These are phyloP conservation scores for Leersia perrieri DNA, from an alignment of 176 grass and related monocot species.

Conservation along the genomic window DNA sequence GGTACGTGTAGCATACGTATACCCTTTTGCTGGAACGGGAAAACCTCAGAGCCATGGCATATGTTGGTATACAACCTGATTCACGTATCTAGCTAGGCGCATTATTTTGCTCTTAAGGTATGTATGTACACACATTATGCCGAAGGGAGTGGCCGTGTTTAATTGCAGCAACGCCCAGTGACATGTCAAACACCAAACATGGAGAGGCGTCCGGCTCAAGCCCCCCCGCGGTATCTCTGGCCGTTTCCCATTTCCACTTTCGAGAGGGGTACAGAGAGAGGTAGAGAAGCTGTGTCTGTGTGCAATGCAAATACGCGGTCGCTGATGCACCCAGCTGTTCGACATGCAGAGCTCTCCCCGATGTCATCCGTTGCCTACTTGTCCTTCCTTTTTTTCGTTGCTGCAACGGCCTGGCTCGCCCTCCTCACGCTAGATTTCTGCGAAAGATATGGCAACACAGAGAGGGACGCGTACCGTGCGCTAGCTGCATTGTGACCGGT, in stretches of 20 bases:
- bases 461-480: not conserved
- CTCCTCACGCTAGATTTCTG: not conserved
- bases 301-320: not conserved
- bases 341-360: not conserved
- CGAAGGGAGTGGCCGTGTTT: not conserved
- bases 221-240: not conserved
- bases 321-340: constrained; percentile 12
- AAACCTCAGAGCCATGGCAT: not conserved
- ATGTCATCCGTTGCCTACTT: not conserved
- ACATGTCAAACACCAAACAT: not conserved
- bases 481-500: not conserved
- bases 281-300: not conserved
- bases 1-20: not conserved
- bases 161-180: constrained; percentile 32
- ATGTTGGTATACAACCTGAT: too few species aligned
- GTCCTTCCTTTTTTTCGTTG: constrained; percentile 13
- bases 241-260: not conserved
- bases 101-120: too few species aligned
- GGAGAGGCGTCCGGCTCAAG: constrained; percentile 11
- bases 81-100: too few species aligned
- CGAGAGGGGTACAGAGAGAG: not conserved
- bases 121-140: not conserved
- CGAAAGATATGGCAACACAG: not conserved
- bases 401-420: constrained; percentile 27
- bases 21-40: not conserved